These are phyloP conservation scores for Psilocybe tampanensis DNA, from an alignment of 768 basidiomycete species.

Conservation along the genomic window DNA sequence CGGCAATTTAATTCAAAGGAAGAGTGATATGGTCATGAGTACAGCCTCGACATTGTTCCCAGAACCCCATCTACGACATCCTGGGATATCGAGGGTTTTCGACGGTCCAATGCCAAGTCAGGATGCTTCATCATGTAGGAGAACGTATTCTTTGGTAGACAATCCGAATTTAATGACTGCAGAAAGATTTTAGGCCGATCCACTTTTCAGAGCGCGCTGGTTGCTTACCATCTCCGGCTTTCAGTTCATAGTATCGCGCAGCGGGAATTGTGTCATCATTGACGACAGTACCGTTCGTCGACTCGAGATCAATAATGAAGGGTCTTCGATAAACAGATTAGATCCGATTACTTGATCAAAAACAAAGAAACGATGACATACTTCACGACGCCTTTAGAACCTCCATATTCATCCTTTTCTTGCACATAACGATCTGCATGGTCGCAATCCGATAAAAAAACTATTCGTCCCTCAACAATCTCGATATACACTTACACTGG, in stretches of 20 bases:
- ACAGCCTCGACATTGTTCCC: no score
- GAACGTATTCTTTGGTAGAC: slow-evolving; percentile 81
- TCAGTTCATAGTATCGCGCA: slow-evolving; percentile 86
- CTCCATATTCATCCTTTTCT: slow-evolving; percentile 88
- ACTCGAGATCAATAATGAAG: slow-evolving; percentile 96
- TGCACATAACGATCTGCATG: slow-evolving; percentile 75
- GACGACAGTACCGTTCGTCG: slow-evolving; percentile 95
- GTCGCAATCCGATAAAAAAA: slow-evolving; percentile 3
- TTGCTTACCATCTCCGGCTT: slow-evolving; percentile 71
- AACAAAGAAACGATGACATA: slow-evolving; percentile 39
- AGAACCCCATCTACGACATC: no score
- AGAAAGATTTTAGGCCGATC: neutral
- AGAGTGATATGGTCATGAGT: no score
- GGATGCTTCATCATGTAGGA: slow-evolving; percentile 76
- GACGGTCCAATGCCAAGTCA: slow-evolving; percentile 24
- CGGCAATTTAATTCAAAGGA: no score
- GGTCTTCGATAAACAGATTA: slow-evolving; percentile 55
- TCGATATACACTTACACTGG: slow-evolving; percentile 63
- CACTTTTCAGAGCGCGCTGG: neutral
- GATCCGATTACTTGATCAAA: neutral
- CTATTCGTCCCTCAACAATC: neutral
- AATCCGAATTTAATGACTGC: slow-evolving; percentile 86
- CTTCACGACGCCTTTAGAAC: slow-evolving; percentile 80
- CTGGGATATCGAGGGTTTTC: neutral
- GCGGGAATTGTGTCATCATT: slow-evolving; percentile 86